Conservation (phyloP, 2,329 filamentous ascomycete genomes). For the Botryotinia globosa region DNA sequence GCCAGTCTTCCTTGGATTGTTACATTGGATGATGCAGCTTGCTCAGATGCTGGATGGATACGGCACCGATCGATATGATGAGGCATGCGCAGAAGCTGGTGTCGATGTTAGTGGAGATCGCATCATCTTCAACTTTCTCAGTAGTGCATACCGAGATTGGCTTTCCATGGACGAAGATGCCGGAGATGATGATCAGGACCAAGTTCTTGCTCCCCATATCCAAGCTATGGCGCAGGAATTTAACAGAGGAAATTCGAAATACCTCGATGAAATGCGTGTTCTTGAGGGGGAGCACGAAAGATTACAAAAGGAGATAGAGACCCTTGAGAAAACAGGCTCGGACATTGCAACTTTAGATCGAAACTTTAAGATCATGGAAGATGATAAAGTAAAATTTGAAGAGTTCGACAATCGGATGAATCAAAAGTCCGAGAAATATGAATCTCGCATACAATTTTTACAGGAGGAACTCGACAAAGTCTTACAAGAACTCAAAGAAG, state of each 20-base stretch:
- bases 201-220: conserved; percentile 77
- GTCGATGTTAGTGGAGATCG: conserved; percentile 85
- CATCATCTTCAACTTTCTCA: conserved; percentile 92
- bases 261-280: conserved; percentile 77
- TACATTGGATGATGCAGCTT: conserved; percentile 99
- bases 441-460: conserved; percentile 74
- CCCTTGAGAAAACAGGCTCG: conserved; percentile 81
- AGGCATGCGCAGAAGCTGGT: conserved; percentile 83
- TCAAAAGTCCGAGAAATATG: conserved; percentile 85
- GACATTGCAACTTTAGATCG: conserved; percentile 82
- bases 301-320: conserved; percentile 81
- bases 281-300: conserved; percentile 83
- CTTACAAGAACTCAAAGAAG: conserved; percentile 69
- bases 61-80: conserved; percentile 74
- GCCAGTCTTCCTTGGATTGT: conserved; percentile 86
- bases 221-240: conserved; percentile 86
- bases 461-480: conserved; percentile 83
- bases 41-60: conserved; percentile 91
- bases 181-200: conserved; percentile 77
- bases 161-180: conserved; percentile 87
- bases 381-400: conserved; percentile 92
- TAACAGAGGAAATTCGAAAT: conserved; percentile 78
- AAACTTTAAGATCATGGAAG: conserved; percentile 88
- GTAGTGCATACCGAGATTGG: conserved; percentile 89
- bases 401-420: conserved; percentile 85